phyloP scores from a whole-genome alignment of 345 rosid genomes.

The Acer negundo region DNA sequence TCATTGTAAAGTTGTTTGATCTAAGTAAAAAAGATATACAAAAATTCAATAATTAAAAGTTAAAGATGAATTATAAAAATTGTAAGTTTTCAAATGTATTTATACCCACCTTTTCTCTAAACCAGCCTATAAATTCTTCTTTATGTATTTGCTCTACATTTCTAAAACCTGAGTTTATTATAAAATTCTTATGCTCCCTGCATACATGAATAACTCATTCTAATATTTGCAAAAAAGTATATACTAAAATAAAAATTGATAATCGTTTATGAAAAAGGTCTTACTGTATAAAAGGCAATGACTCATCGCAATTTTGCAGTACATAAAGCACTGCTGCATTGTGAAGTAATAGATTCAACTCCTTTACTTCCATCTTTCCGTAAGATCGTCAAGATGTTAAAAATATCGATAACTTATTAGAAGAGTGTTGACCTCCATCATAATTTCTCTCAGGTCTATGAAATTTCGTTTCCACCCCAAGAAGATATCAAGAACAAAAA shows the following conservation, averaged over 20 bases:
- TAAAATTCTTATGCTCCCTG: neutral
- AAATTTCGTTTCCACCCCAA: conserved; percentile 12
- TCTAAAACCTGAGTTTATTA: neutral
- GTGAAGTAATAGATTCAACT: neutral
- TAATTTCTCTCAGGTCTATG: neutral
- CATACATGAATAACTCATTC: neutral
- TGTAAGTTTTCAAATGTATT: too few species aligned
- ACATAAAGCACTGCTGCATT: neutral
- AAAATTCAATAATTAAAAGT: neutral
- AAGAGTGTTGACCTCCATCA: neutral
- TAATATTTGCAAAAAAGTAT: too few species aligned
- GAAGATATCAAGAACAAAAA: neutral
- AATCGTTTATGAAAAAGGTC: neutral
- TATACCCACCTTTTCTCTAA: neutral
- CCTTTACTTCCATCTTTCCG: neutral
- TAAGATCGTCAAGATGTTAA: neutral
- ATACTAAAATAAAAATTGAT: neutral
- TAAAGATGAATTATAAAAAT: neutral
- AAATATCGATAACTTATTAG: neutral
- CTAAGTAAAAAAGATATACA: neutral
- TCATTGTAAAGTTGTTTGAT: neutral
- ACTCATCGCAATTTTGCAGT: conserved; percentile 6
- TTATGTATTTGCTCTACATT: neutral
- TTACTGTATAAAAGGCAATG: neutral
- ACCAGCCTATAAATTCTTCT: neutral